Evolutionary conservation across 2,329 filamentous ascomycete genomes (phyloP).

Genomic region (Talaromyces albobiverticillius): DNA sequence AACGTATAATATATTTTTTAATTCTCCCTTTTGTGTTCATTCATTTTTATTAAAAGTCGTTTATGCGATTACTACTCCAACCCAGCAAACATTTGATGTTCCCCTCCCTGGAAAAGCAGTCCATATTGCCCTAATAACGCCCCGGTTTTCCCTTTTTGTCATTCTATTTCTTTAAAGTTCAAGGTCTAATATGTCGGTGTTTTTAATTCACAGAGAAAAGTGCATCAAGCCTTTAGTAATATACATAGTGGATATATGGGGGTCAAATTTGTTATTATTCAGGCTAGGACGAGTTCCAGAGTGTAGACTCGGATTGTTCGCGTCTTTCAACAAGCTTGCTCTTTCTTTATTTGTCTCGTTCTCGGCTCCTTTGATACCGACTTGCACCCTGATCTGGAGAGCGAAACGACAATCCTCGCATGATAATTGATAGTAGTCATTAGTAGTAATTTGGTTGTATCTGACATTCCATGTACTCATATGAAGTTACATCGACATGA

Average conservation of each 20-base stretch:
- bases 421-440: slow-evolving; percentile 2
- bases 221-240: slow-evolving; percentile 9
- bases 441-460: slow-evolving; percentile 4
- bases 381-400: neutral
- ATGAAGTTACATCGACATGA: slow-evolving; percentile 4
- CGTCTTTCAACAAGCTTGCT: neutral
- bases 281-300: neutral
- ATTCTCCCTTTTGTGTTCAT: slow-evolving; percentile 6
- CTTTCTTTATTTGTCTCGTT: neutral
- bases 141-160: slow-evolving; percentile 11
- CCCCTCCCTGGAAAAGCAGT: neutral
- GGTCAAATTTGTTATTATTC: too few relatives aligned
- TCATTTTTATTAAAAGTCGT: neutral
- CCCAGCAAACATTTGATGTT: neutral
- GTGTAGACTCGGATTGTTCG: neutral
- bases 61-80: neutral
- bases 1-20: slow-evolving; percentile 11
- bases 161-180: slow-evolving; percentile 16
- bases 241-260: too few relatives aligned
- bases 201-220: slow-evolving; percentile 9
- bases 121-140: neutral
- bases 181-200: slow-evolving; percentile 16
- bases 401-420: neutral
- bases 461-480: slow-evolving; percentile 6
- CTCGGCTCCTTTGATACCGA: neutral